Conservation (phyloP, 1,284 basidiomycete species). For the Cryptococcus hybrid region DNA sequence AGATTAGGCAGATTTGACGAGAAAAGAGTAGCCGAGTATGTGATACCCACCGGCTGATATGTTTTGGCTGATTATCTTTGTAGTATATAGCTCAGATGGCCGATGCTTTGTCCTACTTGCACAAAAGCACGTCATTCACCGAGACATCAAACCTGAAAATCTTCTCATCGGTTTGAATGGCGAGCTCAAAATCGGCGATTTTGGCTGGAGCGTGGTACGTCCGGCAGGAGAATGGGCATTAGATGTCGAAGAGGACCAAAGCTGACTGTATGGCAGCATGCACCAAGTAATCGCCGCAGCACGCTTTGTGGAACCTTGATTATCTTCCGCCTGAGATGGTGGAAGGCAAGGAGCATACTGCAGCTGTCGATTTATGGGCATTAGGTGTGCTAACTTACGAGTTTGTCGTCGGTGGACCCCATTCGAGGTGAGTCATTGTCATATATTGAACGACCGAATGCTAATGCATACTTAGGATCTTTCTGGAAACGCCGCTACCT, state of each 20-base stretch:
- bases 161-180: constrained; percentile 91
- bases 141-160: constrained; percentile 99
- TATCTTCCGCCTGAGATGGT: constrained; percentile 99
- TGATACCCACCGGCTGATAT: background rate
- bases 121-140: constrained; percentile 94
- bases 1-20: constrained; percentile 85
- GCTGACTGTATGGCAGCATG: constrained; percentile 57
- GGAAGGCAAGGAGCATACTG: constrained; percentile 61
- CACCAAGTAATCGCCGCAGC: constrained; percentile 73
- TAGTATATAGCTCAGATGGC: constrained; percentile 98
- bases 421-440: constrained; percentile 64
- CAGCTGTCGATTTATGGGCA: constrained; percentile 80
- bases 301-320: constrained; percentile 96
- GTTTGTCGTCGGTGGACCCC: constrained; percentile 83
- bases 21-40: constrained; percentile 53
- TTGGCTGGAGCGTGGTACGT: constrained; percentile 86
- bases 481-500: constrained; percentile 63
- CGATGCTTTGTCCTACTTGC: constrained; percentile 89
- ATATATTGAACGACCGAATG: background rate
- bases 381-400: constrained; percentile 95
- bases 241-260: background rate
- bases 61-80: no score
- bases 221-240: background rate
- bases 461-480: constrained; percentile 8
- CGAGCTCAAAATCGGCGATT: constrained; percentile 97